Evolutionary conservation across 2,329 filamentous ascomycete genomes (phyloP).

Genomic region (Ambrosiella cleistominuta): DNA sequence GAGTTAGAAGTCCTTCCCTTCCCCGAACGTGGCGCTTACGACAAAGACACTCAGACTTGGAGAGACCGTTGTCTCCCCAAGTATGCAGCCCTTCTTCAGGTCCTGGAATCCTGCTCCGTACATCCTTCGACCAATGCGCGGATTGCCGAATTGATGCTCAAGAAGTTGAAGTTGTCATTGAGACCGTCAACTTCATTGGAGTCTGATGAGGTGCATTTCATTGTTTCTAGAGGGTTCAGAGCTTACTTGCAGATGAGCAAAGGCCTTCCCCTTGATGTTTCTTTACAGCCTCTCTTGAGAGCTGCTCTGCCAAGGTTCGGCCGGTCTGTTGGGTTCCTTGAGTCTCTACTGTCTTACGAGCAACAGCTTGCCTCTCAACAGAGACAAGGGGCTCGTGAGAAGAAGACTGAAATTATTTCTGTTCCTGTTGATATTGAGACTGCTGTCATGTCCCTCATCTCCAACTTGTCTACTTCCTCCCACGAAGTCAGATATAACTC

Average conservation of each 20-base stretch:
- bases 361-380: conserved; percentile 6
- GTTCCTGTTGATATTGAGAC: conserved; percentile 33
- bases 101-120: conserved; percentile 43
- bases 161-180: conserved; percentile 48
- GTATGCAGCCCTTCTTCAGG: conserved; percentile 47
- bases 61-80: conserved; percentile 46
- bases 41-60: conserved; percentile 45
- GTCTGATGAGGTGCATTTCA: conserved; percentile 51
- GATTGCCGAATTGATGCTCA: conserved; percentile 46
- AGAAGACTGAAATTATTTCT: background rate
- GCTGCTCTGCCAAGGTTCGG: conserved; percentile 49
- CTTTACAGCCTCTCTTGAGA: conserved; percentile 47
- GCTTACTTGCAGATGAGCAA: conserved; percentile 51
- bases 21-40: conserved; percentile 43
- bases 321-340: conserved; percentile 46
- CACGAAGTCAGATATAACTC: conserved; percentile 57
- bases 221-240: conserved; percentile 56
- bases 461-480: conserved; percentile 58
- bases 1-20: conserved; percentile 45
- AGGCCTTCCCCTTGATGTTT: conserved; percentile 37
- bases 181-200: conserved; percentile 40
- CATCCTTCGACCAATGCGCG: conserved; percentile 49
- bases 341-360: conserved; percentile 18
- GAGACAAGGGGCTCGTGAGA: background rate
- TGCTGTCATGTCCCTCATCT: conserved; percentile 46